Percentiles rank a stretch among this genome's conserved stretches.
These are phyloP conservation scores for Tritrichomonas musculus DNA, from an alignment of 208 protist species.

Conservation along the genomic window DNA sequence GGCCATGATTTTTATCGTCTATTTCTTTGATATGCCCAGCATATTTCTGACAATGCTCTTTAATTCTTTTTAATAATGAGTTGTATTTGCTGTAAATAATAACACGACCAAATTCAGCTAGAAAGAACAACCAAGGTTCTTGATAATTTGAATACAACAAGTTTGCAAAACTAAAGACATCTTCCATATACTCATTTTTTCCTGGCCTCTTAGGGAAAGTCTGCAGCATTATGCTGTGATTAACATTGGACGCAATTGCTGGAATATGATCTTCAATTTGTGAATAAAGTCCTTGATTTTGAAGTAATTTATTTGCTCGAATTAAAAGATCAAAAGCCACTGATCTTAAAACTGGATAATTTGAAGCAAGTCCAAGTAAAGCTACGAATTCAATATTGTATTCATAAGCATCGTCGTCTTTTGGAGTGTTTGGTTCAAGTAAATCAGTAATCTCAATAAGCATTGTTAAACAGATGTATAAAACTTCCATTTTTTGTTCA, in stretches of 20 bases:
- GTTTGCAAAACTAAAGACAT: background rate
- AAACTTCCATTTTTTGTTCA: background rate
- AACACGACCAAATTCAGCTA: background rate
- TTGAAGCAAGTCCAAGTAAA: background rate
- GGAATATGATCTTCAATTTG: background rate
- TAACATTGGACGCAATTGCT: slow-evolving; percentile 1
- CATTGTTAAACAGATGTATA: background rate
- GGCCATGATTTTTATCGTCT: background rate
- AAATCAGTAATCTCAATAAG: background rate
- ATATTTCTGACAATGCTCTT: too few relatives aligned
- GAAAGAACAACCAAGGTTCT: background rate
- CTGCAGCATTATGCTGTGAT: background rate
- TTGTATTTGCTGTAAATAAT: background rate
- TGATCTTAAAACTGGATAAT: background rate
- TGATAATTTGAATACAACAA: background rate
- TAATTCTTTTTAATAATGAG: background rate
- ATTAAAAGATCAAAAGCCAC: background rate
- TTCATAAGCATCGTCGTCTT: background rate
- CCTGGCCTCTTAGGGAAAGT: background rate
- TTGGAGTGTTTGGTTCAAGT: background rate
- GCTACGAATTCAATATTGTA: background rate
- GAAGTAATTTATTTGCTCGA: background rate
- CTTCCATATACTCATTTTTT: background rate
- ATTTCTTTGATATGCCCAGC: too few relatives aligned
- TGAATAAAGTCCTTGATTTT: background rate